Percentiles rank a stretch among this genome's conserved stretches.
phyloP scores from a whole-genome alignment of 495 filamentous ascomycete genomes.

The Hypoxylon crocopeplum region DNA sequence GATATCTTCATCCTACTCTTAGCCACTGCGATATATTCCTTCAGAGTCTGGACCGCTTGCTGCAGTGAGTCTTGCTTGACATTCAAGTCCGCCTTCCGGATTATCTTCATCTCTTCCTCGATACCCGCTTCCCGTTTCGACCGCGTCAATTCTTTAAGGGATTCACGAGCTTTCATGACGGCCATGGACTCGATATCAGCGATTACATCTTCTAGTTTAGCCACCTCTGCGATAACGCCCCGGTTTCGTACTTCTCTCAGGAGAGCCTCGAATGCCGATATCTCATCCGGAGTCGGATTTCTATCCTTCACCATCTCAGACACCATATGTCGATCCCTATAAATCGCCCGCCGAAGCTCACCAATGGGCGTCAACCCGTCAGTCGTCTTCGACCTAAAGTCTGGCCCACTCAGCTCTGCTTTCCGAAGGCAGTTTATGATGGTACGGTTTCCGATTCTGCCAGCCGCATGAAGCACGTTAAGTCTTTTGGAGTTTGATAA shows the following conservation, averaged over 20 bases:
- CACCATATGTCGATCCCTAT: not conserved
- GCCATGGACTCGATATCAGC: not conserved
- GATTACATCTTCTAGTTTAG: not conserved
- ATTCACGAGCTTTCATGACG: not conserved
- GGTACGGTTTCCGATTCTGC: not conserved
- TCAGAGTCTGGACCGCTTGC: not conserved
- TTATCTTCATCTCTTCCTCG: not conserved
- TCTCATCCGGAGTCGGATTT: not conserved
- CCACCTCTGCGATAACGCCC: not conserved
- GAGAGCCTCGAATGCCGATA: not conserved
- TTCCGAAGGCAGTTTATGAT: not conserved
- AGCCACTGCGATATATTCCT: not conserved
- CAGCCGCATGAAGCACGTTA: conserved; percentile 1
- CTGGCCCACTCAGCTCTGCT: not conserved
- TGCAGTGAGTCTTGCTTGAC: not conserved
- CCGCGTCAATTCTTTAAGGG: not conserved
- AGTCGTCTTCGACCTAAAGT: not conserved
- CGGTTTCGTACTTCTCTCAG: conserved; percentile 2
- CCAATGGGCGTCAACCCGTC: conserved; percentile 2
- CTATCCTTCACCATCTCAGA: not conserved
- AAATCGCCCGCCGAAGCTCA: not conserved
- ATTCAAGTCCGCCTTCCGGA: not conserved
- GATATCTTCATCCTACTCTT: not conserved
- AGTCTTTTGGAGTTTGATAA: not conserved
- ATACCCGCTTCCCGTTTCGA: not conserved